Base-by-base conservation (phyloP, 169 alveolate genomes). In the Plasmodium blacklocki region DNA sequence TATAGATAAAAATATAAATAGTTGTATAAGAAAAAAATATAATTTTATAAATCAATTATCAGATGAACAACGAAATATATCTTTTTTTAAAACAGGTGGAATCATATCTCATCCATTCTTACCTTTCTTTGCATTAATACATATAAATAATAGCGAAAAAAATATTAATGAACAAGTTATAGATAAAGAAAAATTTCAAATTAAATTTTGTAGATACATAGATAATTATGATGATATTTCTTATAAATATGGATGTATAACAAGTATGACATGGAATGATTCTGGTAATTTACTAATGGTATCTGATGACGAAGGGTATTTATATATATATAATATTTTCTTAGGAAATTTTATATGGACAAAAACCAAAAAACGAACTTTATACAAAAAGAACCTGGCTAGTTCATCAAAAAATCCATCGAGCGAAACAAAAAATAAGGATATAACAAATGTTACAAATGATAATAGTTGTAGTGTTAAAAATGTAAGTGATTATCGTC, bases 51-150 rank as follows among this genome's bases (percentile, higher is more conserved):
- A 78, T 23, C 52, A 47, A 0, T 2, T 78, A 43, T 23, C 78
- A n/a, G 49, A 52, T 64, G 54, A 59, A 26, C 64, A 78, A 45
- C 26, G 64, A 12, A 78, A 43, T n/a, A 64, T 45, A 7, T 56
- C 67, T 8, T 19, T 64, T 29, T 66, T 78, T 50, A 78, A 64
- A 66, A 78, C 89, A 2, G 89, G 78, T 4, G 89, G 78, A 21
- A 78, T 78, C 14, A 78, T 78, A 50, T 78, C 89, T 1, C 89
- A 78, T 58, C 89, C 89, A 11, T 78, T 78, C 12, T 45, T 78
- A 32, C 89, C 89, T 5, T 29, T 78, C 8, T 78, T n/a, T 52
- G 89, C 89, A 29, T 70, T 78, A n/a, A 39, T 78, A 23, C 74
- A 66, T 78, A 64, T 78, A 15, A 78, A 78, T 47, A 67, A 78